A percentile compares a stretch with the other conserved stretches of the same genome.
Evolutionary conservation across 208 protist species (phyloP).

Genomic region (Trypanosoma mega): DNA sequence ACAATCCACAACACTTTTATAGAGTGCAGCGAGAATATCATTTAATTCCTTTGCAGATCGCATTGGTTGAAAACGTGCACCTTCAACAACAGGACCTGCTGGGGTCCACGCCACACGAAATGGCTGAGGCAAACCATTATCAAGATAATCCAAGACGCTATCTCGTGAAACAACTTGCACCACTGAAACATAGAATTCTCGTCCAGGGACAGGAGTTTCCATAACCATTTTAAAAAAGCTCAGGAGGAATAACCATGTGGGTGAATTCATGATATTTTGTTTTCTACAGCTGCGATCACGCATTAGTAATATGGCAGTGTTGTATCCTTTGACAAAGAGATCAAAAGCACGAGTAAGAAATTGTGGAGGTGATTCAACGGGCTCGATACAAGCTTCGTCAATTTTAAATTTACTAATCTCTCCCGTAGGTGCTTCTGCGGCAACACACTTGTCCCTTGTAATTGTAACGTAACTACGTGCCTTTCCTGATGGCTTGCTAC

Average conservation of each 20-base stretch:
- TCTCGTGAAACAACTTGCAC: constrained; percentile 33
- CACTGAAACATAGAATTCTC: constrained; percentile 38
- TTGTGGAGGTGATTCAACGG: constrained; percentile 7
- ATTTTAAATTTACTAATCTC: too few relatives aligned
- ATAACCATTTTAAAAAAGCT: constrained; percentile 25
- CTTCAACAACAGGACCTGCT: constrained; percentile 40
- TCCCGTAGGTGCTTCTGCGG: too few relatives aligned
- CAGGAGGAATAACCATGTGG: constrained; percentile 29
- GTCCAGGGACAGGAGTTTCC: not conserved
- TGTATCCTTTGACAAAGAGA: constrained; percentile 32
- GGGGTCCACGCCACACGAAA: constrained; percentile 49
- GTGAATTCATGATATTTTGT: constrained; percentile 25
- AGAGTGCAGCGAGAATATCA: constrained; percentile 21
- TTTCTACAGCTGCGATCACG: not conserved
- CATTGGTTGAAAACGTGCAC: constrained; percentile 31
- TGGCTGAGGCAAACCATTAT: constrained; percentile 11
- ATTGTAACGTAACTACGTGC: too few relatives aligned
- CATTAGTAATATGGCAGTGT: constrained; percentile 33
- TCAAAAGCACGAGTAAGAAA: constrained; percentile 19
- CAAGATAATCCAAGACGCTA: constrained; percentile 18
- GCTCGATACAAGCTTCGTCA: too few relatives aligned
- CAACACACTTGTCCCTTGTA: too few relatives aligned
- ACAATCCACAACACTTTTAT: too few relatives aligned
- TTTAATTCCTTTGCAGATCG: constrained; percentile 21
- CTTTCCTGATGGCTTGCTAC: too few relatives aligned